Evolutionary conservation across 2,329 filamentous ascomycete genomes (phyloP).

Genomic region (Hypoxylon sp.): DNA sequence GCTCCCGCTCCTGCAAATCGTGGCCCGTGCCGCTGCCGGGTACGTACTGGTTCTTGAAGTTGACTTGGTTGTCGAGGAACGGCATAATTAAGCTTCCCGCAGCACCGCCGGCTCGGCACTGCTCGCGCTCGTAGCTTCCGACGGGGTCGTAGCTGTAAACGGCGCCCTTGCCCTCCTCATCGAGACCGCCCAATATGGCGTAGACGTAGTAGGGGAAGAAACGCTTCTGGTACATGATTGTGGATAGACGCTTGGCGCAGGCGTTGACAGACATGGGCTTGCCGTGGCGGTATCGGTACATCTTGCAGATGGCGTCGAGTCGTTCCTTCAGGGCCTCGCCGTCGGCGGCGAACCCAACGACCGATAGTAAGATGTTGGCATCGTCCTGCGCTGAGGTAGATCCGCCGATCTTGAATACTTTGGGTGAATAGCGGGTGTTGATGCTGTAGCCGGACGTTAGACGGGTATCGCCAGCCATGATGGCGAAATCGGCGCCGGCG

Average conservation of each 20-base stretch:
- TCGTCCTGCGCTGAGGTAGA: slow-evolving; percentile 87
- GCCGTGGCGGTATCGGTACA: slow-evolving; percentile 98
- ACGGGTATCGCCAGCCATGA: slow-evolving; percentile 96
- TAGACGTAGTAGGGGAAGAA: slow-evolving; percentile 99
- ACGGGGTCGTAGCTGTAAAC: slow-evolving; percentile 98
- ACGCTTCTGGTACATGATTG: slow-evolving; percentile 95
- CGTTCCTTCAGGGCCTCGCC: slow-evolving; percentile 94
- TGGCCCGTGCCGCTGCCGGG: slow-evolving; percentile 88
- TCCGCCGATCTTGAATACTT: slow-evolving; percentile 97
- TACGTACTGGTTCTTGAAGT: slow-evolving; percentile 98
- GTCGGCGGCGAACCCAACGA: slow-evolving; percentile 96
- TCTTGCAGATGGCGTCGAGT: slow-evolving; percentile 94
- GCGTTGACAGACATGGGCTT: slow-evolving; percentile 96
- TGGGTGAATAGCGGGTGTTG: slow-evolving; percentile 94
- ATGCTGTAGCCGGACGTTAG: slow-evolving; percentile 98
- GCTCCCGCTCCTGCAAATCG: slow-evolving; percentile 77
- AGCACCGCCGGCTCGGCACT: slow-evolving; percentile 92
- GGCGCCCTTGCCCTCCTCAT: slow-evolving; percentile 93
- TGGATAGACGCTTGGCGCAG: slow-evolving; percentile 93
- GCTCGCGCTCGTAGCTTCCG: slow-evolving; percentile 96
- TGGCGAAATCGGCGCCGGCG: slow-evolving; percentile 91
- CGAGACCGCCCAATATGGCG: slow-evolving; percentile 91
- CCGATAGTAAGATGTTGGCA: slow-evolving; percentile 88
- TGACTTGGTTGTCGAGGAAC: slow-evolving; percentile 99
- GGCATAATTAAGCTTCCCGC: slow-evolving; percentile 97